Conservation (phyloP, 179 eudicot species). For the Amaranthus tricolor region DNA sequence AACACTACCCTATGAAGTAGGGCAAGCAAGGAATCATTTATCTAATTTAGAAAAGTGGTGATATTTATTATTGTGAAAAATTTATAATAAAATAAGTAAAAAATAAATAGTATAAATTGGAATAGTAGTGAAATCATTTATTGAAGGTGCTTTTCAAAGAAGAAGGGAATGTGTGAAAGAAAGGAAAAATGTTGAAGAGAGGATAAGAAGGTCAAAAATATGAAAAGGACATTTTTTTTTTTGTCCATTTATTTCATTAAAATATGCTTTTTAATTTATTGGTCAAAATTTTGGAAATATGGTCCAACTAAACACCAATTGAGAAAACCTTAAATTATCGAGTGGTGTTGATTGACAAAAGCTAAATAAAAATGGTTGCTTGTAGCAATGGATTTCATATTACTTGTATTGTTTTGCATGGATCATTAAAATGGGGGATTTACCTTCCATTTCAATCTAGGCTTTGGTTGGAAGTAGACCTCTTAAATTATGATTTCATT, state of each 20-base stretch:
- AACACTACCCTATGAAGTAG: no score
- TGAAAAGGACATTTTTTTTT: constrained; percentile 14
- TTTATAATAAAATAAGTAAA: no score
- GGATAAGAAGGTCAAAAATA: not conserved
- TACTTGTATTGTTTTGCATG: constrained; percentile 16
- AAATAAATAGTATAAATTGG: no score
- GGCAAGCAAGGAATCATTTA: no score
- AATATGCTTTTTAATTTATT: not conserved
- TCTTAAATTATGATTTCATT: not conserved
- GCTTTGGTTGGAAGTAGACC: no score
- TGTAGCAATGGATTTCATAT: constrained; percentile 16
- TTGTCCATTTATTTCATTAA: constrained; percentile 19
- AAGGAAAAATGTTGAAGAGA: not conserved
- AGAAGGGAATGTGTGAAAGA: not conserved
- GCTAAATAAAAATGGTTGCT: constrained; percentile 14
- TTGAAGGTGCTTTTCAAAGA: not conserved
- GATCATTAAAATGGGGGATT: constrained; percentile 20
- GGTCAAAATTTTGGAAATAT: constrained; percentile 13
- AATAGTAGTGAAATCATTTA: no score
- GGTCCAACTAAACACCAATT: not conserved
- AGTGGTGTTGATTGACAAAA: not conserved
- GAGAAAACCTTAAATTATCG: no score
- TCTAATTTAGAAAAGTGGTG: no score
- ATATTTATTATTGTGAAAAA: no score
- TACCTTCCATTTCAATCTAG: not conserved